Percentiles rank a stretch among this genome's conserved stretches.
These are phyloP conservation scores for Artomyces pyxidatus DNA, from an alignment of 768 basidiomycete species.

Conservation along the genomic window DNA sequence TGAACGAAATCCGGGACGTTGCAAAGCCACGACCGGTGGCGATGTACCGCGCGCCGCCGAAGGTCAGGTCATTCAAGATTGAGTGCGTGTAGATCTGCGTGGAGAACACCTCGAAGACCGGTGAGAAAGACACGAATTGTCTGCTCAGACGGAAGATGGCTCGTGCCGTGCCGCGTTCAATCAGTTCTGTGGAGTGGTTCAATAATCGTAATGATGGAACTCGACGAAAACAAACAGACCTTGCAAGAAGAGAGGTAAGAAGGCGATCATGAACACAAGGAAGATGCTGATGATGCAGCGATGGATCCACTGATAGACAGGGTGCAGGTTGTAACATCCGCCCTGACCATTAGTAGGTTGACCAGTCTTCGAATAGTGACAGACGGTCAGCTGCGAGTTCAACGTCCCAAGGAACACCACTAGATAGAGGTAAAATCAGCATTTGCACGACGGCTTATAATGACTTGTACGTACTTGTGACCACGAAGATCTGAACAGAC, in stretches of 20 bases:
- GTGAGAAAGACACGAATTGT: conserved; percentile 91
- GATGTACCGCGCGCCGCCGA: conserved; percentile 97
- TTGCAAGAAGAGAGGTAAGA: conserved; percentile 91
- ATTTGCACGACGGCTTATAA: background rate
- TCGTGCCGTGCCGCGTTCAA: conserved; percentile 89
- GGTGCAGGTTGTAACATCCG: conserved; percentile 91
- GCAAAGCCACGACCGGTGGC: conserved; percentile 99
- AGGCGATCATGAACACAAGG: conserved; percentile 96
- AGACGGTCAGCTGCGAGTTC: conserved; percentile 72
- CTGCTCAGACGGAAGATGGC: conserved; percentile 88
- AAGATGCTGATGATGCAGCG: conserved; percentile 97
- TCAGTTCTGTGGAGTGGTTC: conserved; percentile 80
- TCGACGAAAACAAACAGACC: conserved; percentile 38
- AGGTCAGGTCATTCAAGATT: conserved; percentile 92
- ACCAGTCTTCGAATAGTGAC: conserved; percentile 66
- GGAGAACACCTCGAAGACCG: conserved; percentile 95
- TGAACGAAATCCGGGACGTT: conserved; percentile 90
- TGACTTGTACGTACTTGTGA: conserved; percentile 58
- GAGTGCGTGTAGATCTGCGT: conserved; percentile 99
- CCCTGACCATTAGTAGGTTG: conserved; percentile 68
- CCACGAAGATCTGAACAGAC: conserved; percentile 91
- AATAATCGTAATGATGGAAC: conserved; percentile 16
- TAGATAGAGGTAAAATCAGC: conserved; percentile 25
- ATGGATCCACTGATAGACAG: conserved; percentile 92
- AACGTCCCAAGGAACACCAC: conserved; percentile 95